Conservation (phyloP, 768 basidiomycete genomes). For the Hypholoma sublateritium region DNA sequence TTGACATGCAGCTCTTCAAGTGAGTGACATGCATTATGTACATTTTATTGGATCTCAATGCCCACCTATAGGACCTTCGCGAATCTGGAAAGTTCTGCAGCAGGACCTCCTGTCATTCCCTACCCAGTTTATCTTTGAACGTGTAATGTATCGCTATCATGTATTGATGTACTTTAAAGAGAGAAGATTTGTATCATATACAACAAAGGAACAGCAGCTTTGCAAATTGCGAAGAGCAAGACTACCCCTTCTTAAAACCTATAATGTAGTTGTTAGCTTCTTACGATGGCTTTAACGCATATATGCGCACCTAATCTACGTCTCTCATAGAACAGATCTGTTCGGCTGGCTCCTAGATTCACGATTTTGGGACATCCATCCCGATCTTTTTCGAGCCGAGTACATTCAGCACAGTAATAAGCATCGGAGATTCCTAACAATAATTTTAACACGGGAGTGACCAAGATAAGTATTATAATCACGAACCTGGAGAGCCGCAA, state of each 20-base stretch:
- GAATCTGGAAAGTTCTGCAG: slow-evolving; percentile 55
- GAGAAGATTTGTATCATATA: not conserved
- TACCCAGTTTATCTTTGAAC: slow-evolving; percentile 57
- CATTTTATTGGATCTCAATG: not conserved
- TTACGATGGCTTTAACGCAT: not conserved
- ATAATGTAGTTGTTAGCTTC: not conserved
- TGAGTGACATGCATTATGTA: slow-evolving; percentile 29
- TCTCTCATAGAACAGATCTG: slow-evolving; percentile 90
- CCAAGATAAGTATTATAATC: not conserved
- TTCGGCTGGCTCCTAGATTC: slow-evolving; percentile 91
- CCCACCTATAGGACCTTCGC: slow-evolving; percentile 43
- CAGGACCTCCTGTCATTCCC: slow-evolving; percentile 57
- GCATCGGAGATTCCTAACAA: slow-evolving; percentile 94
- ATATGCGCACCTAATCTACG: slow-evolving; percentile 67
- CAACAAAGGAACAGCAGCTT: not conserved
- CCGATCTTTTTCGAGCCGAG: slow-evolving; percentile 93
- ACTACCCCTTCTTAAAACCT: slow-evolving; percentile 74
- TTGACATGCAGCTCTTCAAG: slow-evolving; percentile 77
- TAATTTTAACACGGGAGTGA: not conserved
- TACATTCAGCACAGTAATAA: slow-evolving; percentile 98
- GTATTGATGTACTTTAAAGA: slow-evolving; percentile 6
- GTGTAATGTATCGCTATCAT: slow-evolving; percentile 13
- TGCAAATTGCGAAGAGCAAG: not conserved
- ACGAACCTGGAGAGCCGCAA: slow-evolving; percentile 89
- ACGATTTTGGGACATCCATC: slow-evolving; percentile 99